Percentiles rank a stretch among this genome's conserved stretches.
These are phyloP conservation scores for Escallonia herrerae DNA, from an alignment of 129 eudicot species.

Conservation along the genomic window DNA sequence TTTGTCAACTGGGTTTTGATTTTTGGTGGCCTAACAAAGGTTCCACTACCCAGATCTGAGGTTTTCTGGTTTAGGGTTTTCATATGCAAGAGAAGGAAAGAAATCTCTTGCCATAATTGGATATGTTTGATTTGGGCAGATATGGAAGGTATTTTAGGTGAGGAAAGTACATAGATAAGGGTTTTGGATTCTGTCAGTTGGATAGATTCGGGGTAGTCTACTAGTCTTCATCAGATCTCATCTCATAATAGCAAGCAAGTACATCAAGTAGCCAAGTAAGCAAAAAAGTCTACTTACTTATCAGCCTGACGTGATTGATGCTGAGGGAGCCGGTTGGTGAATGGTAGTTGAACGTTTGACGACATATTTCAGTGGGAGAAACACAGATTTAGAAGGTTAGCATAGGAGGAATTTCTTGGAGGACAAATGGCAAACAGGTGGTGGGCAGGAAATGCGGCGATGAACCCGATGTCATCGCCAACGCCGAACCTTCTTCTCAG, in stretches of 20 bases:
- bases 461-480: conserved; percentile 48
- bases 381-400: not conserved
- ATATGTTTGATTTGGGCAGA: too few species aligned
- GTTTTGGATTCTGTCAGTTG: conserved; percentile 12
- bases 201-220: not conserved
- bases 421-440: conserved; percentile 56
- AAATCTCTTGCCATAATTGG: not conserved
- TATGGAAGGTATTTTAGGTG: too few species aligned
- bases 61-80: conserved; percentile 2
- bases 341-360: not conserved
- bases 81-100: not conserved
- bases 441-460: conserved; percentile 76
- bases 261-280: conserved; percentile 10
- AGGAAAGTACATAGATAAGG: conserved; percentile 3
- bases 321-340: not conserved
- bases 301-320: not conserved
- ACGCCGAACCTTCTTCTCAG: conserved; percentile 8
- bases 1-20: not conserved
- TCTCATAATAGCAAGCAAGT: conserved; percentile 9
- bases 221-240: not conserved
- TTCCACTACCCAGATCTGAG: conserved; percentile 1
- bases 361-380: not conserved
- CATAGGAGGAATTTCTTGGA: not conserved
- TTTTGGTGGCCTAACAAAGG: too few species aligned
- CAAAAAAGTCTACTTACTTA: conserved; percentile 10